Evolutionary conservation across 1,284 basidiomycete genomes (phyloP), one percentile per base, ranked within the genome.

Genomic region (Ustilago nuda): DNA sequence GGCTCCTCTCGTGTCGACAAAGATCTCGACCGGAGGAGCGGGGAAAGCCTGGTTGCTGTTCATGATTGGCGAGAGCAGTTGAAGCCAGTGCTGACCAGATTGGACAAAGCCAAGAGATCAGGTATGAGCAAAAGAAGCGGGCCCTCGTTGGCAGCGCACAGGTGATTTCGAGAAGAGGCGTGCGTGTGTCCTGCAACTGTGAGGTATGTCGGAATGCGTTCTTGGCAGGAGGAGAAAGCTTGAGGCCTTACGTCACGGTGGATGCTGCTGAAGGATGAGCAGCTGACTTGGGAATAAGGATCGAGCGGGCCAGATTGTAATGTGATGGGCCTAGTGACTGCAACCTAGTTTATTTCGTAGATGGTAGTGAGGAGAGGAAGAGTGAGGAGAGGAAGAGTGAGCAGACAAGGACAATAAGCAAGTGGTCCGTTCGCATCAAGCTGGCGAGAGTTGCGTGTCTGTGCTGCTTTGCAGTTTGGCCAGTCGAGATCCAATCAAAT

Each of bases 1-100:
- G 27, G 82, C 81, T 39, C 81, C 82, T 46, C 76, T 56, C 13
- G 78, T 80, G 55, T 80, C 75, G 66, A 80, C 78, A 53, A 75
- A 78, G 67, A 80, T 77, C 64, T 80, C 78, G 52, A 80, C 72
- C 1, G 78, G 75, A 61, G 75, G 69, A 50, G 78, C 78, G 1
- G 72, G 72, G 27, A 76, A 72, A 4, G 69, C 30, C 46, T 73
- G 71, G 6, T 56, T 61, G 66, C 63, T 73, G 61, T 73, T 77
- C 75, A 77, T 77, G 36, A 17, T 59, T 58, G 46, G 32, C 48
- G 19, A 33, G 23, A 30, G 48, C 2, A 19, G 54, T 12, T 56
- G 2, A 12, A 45, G 41, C 41, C 27, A 3, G 37, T 23, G 19
- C 36, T 27, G 33, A 27, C 36, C 50, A 30, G 23, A n/a, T 32